These are phyloP conservation scores for Mycena citricolor DNA, from an alignment of 1,284 basidiomycete genomes.

Conservation along the genomic window DNA sequence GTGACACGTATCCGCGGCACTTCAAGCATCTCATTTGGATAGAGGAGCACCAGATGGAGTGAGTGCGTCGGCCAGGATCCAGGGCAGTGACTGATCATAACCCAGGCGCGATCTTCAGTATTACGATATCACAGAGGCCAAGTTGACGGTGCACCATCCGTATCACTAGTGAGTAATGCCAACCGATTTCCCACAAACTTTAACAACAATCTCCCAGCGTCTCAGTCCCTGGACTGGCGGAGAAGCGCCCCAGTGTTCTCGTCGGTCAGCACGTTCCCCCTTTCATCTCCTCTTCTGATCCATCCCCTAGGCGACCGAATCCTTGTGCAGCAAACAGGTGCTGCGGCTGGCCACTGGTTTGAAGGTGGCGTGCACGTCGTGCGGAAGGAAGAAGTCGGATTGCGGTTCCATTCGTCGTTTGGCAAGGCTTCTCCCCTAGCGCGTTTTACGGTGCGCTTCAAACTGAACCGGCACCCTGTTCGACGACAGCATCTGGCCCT, in stretches of 20 bases:
- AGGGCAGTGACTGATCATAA: slow-evolving; percentile 3
- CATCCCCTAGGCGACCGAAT: too few relatives aligned
- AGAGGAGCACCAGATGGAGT: slow-evolving; percentile 62
- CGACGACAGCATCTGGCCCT: slow-evolving; percentile 52
- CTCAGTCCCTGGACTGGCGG: slow-evolving; percentile 58
- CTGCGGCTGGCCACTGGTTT: slow-evolving; percentile 44
- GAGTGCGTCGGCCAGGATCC: slow-evolving; percentile 26
- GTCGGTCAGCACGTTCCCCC: slow-evolving; percentile 43
- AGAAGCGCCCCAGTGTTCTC: slow-evolving; percentile 63
- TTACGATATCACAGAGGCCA: slow-evolving; percentile 52
- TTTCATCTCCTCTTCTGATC: background rate
- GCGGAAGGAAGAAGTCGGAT: slow-evolving; percentile 47
- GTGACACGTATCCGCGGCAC: slow-evolving; percentile 42
- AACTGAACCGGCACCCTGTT: slow-evolving; percentile 42
- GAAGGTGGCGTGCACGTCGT: slow-evolving; percentile 59
- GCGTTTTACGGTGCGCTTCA: slow-evolving; percentile 42
- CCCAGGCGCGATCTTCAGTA: slow-evolving; percentile 52
- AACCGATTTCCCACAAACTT: too few relatives aligned
- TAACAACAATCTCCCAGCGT: too few relatives aligned
- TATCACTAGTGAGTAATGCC: slow-evolving; percentile 45
- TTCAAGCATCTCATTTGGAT: slow-evolving; percentile 57
- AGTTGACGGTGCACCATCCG: slow-evolving; percentile 32
- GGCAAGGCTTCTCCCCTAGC: slow-evolving; percentile 16
- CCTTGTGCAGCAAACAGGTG: slow-evolving; percentile 43
- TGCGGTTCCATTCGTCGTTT: slow-evolving; percentile 53